A percentile compares a stretch with the other conserved stretches of the same genome.
Conservation (phyloP, 495 filamentous ascomycete genomes). For the Lentithecium fluviatile region DNA sequence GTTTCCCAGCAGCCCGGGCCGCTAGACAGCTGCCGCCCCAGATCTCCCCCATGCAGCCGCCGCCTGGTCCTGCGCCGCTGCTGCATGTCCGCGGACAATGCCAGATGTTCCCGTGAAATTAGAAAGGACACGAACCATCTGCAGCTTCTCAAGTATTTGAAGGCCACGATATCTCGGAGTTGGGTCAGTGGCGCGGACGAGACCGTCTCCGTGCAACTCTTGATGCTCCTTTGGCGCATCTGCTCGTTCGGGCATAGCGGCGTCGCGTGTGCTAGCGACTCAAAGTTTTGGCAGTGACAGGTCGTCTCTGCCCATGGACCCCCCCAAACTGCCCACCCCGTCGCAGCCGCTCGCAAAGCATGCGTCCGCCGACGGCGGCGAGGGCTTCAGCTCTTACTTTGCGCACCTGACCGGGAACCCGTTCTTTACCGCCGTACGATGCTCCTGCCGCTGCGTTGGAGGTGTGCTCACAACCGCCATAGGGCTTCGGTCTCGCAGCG, state of each 20-base stretch:
- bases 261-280: neutral
- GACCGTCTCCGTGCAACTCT: slow-evolving; percentile 5
- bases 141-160: too few species aligned
- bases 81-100: neutral
- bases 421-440: slow-evolving; percentile 64
- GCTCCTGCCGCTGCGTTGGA: slow-evolving; percentile 1
- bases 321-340: slow-evolving; percentile 25
- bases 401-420: slow-evolving; percentile 63
- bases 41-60: neutral
- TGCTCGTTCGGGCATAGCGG: slow-evolving; percentile 10
- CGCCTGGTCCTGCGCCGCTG: neutral
- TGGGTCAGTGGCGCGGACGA: neutral
- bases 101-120: neutral
- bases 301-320: slow-evolving; percentile 17
- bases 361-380: slow-evolving; percentile 18
- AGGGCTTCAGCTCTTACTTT: slow-evolving; percentile 37
- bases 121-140: too few species aligned
- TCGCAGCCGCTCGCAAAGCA: slow-evolving; percentile 27
- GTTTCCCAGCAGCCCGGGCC: neutral
- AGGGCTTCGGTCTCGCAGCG: slow-evolving; percentile 83
- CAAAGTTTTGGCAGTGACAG: slow-evolving; percentile 4
- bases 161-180: neutral
- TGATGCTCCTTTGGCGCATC: slow-evolving; percentile 6
- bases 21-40: neutral
- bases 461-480: slow-evolving; percentile 19